Base-by-base conservation (phyloP, 257 asterid genomes). In the Nicotiana obtusifolia region DNA sequence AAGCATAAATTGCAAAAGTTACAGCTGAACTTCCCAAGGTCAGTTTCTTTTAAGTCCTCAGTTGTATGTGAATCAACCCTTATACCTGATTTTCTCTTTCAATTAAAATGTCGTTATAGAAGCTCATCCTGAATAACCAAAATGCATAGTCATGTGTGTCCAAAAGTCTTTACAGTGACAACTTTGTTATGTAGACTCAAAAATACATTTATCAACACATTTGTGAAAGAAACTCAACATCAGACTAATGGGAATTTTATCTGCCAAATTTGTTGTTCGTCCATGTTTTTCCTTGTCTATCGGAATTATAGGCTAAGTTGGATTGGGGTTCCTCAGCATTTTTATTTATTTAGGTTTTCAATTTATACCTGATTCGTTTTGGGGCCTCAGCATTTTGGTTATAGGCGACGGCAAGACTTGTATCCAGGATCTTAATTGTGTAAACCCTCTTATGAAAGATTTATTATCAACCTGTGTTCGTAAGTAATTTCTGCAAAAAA, bases 11-110 rank as follows among this genome's bases (percentile, higher is more conserved):
- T 94, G 91, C 99, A 95, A 91, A 95, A 95, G 79, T 81, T 95
- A 90, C 99, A 95, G 86, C 98, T 95, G 69, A 94, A 95, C 87
- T 92, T 94, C 84, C 98, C 99, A 52, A 94, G 96, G 99, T 94
- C 37, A 81, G 90, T 80, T 76, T 35, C 78, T 5, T 79, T 82
- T 22, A n/a, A 77, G 61, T 76, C 67, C 71, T 35, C 67, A 7
- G 31, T 10, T n/a, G 61, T 37, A 37, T 68, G 19, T 69, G 33
- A 68, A 37, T 69, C 57, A 69, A 41, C 49, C 78, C 78, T 20
- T 69, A 3, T 41, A 19, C 24, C 44, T 7, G 78, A 41, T 22
- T 52, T 52, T 52, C 2, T 52, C 57, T 52, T 15, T 52, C 57
- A 10, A 4, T 60, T 57, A 52, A 73, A 56, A 2, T 20, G 16